Evolutionary conservation across 495 filamentous ascomycete genomes (phyloP), one percentile per base, ranked within the genome.

Genomic region (Penicillium soppii): DNA sequence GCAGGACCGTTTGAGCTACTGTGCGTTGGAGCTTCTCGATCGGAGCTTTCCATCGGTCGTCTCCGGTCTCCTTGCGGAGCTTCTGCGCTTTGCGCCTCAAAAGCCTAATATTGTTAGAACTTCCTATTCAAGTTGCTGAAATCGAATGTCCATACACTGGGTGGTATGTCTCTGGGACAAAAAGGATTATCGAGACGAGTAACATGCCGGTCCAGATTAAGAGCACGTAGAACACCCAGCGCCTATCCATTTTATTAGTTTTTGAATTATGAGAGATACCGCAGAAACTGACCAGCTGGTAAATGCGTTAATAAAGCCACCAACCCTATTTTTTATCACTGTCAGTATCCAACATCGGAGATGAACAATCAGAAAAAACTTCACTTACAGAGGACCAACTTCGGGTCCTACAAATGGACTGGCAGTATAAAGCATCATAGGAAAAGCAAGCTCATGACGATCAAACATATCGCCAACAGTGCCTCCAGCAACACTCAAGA

Each of bases 121-220:
- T 29, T 35, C 20, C 7, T 8, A 39, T 21, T 23, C 13, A 32
- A 12, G 29, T 43, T 8, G 19, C 16, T 43, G 27, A 10, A 52
- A 17, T 5, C 29, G 40, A 16, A 33, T 5, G 37, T 40, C 63
- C 72, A 47, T 67, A 75, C 74, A 86, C 82, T 20, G 84, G 84
- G 46, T 89, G 88, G 61, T 96, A 98, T 0, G 94, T 97, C 71
- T 97, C 92, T 2, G 94, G 92, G 2, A 96, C 90, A 19, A 92
- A 76, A 17, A 90, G 59, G 38, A 83, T 58, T 16, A 98, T 82
- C 50, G 78, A 70, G 5, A 72, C 66, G 7, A 92, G 72, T 53
- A 87, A 63, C 20, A 78, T 61, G 7, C 72, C 79, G 2, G 88
- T 78, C 91, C 91, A 96, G 13, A 96, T 96, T 6, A 95, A 61